Conservation (phyloP, 2,329 filamentous ascomycete species). For the Beauveria sp. region DNA sequence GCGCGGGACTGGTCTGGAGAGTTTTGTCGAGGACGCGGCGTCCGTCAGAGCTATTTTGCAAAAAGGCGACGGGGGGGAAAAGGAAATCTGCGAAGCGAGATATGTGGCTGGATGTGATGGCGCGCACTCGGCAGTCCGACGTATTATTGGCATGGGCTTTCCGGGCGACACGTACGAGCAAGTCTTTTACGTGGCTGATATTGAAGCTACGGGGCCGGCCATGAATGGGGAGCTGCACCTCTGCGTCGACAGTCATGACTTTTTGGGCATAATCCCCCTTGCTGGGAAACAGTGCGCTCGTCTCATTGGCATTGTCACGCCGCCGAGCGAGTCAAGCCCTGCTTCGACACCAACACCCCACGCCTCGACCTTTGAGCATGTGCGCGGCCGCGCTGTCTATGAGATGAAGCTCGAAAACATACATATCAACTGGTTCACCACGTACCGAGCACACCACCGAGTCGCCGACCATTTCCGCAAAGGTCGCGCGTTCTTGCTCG, state of each 20-base stretch:
- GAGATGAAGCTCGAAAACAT: conserved; percentile 2
- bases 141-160: not conserved
- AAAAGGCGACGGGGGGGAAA: not conserved
- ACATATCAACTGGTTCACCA: conserved; percentile 7
- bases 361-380: not conserved
- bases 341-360: not conserved
- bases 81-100: not conserved
- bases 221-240: conserved; percentile 9
- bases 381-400: conserved; percentile 1
- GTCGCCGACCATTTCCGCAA: conserved; percentile 10
- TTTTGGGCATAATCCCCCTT: conserved; percentile 5
- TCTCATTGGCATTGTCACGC: conserved; percentile 3
- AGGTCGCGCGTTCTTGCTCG: conserved; percentile 28
- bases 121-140: conserved; percentile 4
- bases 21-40: not conserved
- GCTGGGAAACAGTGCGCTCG: not conserved
- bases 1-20: not conserved
- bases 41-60: not conserved
- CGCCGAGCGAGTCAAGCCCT: too few relatives aligned
- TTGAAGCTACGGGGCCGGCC: conserved; percentile 6
- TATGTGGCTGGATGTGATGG: conserved; percentile 11
- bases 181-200: conserved; percentile 9
- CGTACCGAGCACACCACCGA: conserved; percentile 4
- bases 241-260: conserved; percentile 6
- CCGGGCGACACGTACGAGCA: conserved; percentile 9